These are phyloP conservation scores for Blastobotrys persicus DNA, from an alignment of 1,139 yeast species.

Conservation along the genomic window DNA sequence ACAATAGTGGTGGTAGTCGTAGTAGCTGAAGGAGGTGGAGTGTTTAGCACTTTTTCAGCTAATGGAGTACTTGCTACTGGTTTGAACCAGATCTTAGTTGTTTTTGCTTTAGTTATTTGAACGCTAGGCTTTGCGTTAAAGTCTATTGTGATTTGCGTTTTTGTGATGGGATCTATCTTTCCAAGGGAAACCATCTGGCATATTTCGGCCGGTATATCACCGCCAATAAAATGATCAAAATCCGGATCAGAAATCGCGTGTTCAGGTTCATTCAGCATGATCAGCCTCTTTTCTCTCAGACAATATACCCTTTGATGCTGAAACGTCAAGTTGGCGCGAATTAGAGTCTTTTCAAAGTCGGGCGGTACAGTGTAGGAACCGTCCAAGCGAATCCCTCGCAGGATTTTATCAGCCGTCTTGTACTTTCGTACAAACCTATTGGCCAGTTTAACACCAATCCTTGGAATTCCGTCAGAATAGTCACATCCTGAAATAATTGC, in stretches of 20 bases:
- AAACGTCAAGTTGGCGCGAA: conserved; percentile 75
- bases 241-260: conserved; percentile 37
- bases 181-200: conserved; percentile 65
- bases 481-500: conserved; percentile 96
- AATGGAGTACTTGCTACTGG: conserved; percentile 6
- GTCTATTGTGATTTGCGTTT: conserved; percentile 29
- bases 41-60: background rate
- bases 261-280: conserved; percentile 58
- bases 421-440: conserved; percentile 56
- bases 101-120: background rate
- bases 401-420: conserved; percentile 51
- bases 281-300: conserved; percentile 50
- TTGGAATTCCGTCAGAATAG: conserved; percentile 82
- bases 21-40: background rate
- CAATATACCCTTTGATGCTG: conserved; percentile 83
- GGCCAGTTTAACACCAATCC: conserved; percentile 80
- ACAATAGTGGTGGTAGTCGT: background rate
- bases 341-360: conserved; percentile 58
- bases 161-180: conserved; percentile 62
- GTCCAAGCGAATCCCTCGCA: conserved; percentile 58
- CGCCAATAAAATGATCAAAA: conserved; percentile 65
- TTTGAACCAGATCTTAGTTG: conserved; percentile 15
- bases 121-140: background rate
- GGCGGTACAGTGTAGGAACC: conserved; percentile 58
- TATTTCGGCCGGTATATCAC: conserved; percentile 42